Evolutionary conservation across 805 yeast species (phyloP).

Genomic region (Yarrowia sp.): DNA sequence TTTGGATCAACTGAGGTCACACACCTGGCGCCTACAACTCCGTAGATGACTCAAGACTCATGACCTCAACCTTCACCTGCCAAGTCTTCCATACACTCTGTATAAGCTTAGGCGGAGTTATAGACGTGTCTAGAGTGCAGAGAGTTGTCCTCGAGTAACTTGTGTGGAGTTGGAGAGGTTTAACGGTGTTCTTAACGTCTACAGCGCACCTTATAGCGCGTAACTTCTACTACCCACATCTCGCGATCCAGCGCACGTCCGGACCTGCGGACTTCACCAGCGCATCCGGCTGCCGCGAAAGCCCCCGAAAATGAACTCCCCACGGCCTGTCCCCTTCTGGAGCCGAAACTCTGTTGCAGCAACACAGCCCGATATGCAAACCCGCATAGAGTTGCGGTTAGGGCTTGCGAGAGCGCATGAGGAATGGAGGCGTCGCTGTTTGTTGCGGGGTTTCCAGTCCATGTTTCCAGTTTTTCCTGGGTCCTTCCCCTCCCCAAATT

Average conservation of each 20-base stretch:
- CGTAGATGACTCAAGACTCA: no score
- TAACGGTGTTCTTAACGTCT: no score
- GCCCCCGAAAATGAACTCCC: neutral
- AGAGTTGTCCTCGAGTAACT: no score
- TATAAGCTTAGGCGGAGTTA: slow-evolving; percentile 21
- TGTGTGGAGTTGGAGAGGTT: no score
- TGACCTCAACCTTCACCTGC: neutral
- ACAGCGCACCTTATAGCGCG: no score
- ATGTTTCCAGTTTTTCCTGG: no score
- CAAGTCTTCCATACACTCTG: slow-evolving; percentile 20
- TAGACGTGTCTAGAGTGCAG: no score
- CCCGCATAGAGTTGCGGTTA: neutral
- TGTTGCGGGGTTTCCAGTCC: neutral
- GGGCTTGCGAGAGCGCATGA: neutral
- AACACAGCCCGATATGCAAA: slow-evolving; percentile 8
- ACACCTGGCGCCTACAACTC: no score
- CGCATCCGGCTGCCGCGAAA: neutral
- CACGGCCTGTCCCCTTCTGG: neutral
- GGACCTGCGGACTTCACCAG: neutral
- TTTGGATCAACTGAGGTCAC: no score
- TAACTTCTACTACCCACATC: no score
- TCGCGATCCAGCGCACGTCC: neutral
- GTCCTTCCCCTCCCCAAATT: no score
- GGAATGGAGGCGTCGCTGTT: slow-evolving; percentile 10
- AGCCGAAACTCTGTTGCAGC: slow-evolving; percentile 1